A percentile compares a stretch with the other conserved stretches of the same genome.
Evolutionary conservation across 371 early-diverging fungal species (phyloP).

Genomic region (Gilbertella persicaria): DNA sequence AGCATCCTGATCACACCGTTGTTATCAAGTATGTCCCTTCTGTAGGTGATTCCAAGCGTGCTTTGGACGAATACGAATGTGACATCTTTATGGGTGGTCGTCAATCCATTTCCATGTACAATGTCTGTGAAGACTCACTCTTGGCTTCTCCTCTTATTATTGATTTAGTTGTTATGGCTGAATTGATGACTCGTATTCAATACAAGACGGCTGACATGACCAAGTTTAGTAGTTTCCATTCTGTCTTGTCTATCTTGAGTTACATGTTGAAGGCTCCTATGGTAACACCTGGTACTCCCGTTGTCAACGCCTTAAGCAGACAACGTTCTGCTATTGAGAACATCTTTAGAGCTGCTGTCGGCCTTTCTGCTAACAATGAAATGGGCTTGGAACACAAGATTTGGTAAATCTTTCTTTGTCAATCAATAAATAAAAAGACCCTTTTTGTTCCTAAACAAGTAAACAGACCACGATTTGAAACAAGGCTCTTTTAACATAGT

Average conservation of each 20-base stretch:
- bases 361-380: constrained; percentile 87
- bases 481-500: too few relatives aligned
- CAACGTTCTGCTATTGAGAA: constrained; percentile 96
- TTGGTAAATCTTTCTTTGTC: too few relatives aligned
- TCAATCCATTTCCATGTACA: constrained; percentile 95
- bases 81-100: constrained; percentile 98
- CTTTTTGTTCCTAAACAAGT: too few relatives aligned
- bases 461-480: too few relatives aligned
- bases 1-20: constrained; percentile 96
- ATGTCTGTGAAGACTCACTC: constrained; percentile 97
- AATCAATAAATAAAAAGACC: too few relatives aligned
- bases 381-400: constrained; percentile 89
- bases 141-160: constrained; percentile 96
- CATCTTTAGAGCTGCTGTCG: constrained; percentile 94
- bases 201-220: constrained; percentile 73
- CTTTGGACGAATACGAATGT: constrained; percentile 95
- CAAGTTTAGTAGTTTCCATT: constrained; percentile 84
- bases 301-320: constrained; percentile 92
- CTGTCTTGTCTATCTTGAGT: constrained; percentile 87
- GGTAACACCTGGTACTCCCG: constrained; percentile 89
- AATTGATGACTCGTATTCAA: constrained; percentile 93
- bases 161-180: constrained; percentile 91
- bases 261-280: constrained; percentile 94
- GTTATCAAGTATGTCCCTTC: constrained; percentile 98
- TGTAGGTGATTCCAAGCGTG: constrained; percentile 97